Evolutionary conservation across 208 protist species (phyloP), one percentile per base, ranked within the genome.

Genomic region (Kentomonas sorsogonicus): DNA sequence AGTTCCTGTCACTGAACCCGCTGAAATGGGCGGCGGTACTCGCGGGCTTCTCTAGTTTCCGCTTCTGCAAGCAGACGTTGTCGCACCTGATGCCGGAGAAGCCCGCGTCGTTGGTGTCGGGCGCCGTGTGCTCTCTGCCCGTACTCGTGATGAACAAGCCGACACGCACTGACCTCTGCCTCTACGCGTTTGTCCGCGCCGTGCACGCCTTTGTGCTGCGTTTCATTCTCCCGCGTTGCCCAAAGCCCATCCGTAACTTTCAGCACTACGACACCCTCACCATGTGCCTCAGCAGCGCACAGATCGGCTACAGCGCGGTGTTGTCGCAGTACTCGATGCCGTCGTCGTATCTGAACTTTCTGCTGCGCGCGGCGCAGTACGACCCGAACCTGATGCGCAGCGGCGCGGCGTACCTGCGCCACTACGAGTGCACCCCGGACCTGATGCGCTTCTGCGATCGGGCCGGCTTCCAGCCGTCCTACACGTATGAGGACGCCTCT

Each of bases 1-100:
- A 94, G 53, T 55, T 94, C 48, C 60, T 83, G 13, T 94, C 87
- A 10, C 65, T 90, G 41, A 65, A 91, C 66, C 84, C 87, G 7
- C 55, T 89, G 5, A 91, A 89, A 34, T 94, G 83, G 84, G 78
- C 79, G 1, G 67, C 60, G 18, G 64, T 94, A 25, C 72, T 89
- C 38, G 74, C 60, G 20, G 82, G 87, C 15, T 70, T 91, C 33
- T 87, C 82, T 16, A 77, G 54, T 38, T 91, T 90, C 63, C 81
- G 82, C 15, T 69, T 89, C 48, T 70, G 72, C 33, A 63, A 80
- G 51, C 63, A 87, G 43, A 59, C 69, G 27, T 46, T 89, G 53
- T 53, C 63, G 22, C 44, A 53, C 23, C 46, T 76, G 13, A 47
- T 85, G 20, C 61, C 77, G 0, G 63, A 86, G 18, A 79, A 85